Evolutionary conservation across 1,139 yeast genomes (phyloP), one percentile per base, ranked within the genome.

Genomic region (Casaregolazyma lundiana): DNA sequence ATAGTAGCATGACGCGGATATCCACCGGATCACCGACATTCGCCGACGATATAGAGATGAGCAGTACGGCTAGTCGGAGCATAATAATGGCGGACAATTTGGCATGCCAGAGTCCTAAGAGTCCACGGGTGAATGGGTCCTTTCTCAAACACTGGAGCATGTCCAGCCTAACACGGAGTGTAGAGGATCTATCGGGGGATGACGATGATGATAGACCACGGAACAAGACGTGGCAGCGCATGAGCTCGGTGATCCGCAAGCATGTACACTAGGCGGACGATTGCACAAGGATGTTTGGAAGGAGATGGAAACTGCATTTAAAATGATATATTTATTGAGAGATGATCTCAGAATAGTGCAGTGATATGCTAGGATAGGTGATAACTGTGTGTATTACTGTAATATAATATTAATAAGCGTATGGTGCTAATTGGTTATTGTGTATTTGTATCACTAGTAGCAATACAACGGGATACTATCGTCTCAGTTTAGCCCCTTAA

Each of bases 21-120:
- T 26, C 43, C 11, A 38, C 32, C 42, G 48, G 38, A 9, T 42
- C 39, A 9, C 45, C 24, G 17, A 17, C 35, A 34, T 42, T 35
- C 13, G 22, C 35, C 13, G 45, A 42, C 11, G 45, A 42, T 15
- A 34, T 36, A 9, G 37, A 40, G 6, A n/a, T 13, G 9, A 17
- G 20, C 2, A n/a, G n/a, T n/a, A n/a, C n/a, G 13, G 15, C 32
- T 6, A 26, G 32, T 13, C 11, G 13, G 13, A 26, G 32, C 32
- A 26, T 26, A 3, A 15, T 15, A 26, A n/a, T 26, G 4, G 13
- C 32, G 6, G 32, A 26, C 32, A 26, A 13, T 11, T 26, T 15
- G 13, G 11, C 32, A n/a, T 5, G 32, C 15, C 32, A 26, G 2
- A 26, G 32, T 26, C 32, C 32, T 6, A 13, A 26, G 13, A 26